These are phyloP conservation scores for Metarhizium brunneum DNA, from an alignment of 2,329 filamentous ascomycete species.

Conservation along the genomic window DNA sequence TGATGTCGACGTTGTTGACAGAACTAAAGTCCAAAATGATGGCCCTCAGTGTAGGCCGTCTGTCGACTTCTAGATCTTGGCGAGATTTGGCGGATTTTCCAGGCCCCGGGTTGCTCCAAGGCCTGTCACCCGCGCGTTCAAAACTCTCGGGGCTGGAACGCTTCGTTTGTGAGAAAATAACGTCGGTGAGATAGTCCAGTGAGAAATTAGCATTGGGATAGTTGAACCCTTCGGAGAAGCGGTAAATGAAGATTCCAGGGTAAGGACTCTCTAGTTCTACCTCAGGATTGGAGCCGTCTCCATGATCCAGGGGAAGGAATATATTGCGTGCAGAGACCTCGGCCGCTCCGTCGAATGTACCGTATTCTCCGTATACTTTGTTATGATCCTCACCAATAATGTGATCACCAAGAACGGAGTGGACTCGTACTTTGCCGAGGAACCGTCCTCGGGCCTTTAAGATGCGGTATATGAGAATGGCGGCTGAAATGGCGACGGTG, in stretches of 20 bases:
- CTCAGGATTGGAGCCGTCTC: constrained; percentile 84
- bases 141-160: constrained; percentile 65
- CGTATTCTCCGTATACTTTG: constrained; percentile 42
- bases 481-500: constrained; percentile 69
- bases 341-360: constrained; percentile 37
- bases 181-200: constrained; percentile 64
- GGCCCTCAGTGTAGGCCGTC: constrained; percentile 68
- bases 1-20: constrained; percentile 90
- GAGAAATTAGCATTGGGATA: constrained; percentile 91
- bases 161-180: constrained; percentile 62
- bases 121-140: constrained; percentile 61
- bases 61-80: constrained; percentile 18
- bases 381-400: constrained; percentile 52
- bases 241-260: constrained; percentile 91
- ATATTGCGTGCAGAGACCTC: constrained; percentile 58
- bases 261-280: constrained; percentile 73
- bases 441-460: constrained; percentile 77
- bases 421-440: constrained; percentile 58
- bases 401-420: constrained; percentile 73
- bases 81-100: constrained; percentile 32
- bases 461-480: constrained; percentile 72
- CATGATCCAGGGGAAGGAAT: constrained; percentile 78
- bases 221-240: constrained; percentile 90
- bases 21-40: constrained; percentile 88
- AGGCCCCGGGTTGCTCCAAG: constrained; percentile 91